Base-by-base conservation (phyloP, 306 rosid species). In the Hylodesmum podocarpum region DNA sequence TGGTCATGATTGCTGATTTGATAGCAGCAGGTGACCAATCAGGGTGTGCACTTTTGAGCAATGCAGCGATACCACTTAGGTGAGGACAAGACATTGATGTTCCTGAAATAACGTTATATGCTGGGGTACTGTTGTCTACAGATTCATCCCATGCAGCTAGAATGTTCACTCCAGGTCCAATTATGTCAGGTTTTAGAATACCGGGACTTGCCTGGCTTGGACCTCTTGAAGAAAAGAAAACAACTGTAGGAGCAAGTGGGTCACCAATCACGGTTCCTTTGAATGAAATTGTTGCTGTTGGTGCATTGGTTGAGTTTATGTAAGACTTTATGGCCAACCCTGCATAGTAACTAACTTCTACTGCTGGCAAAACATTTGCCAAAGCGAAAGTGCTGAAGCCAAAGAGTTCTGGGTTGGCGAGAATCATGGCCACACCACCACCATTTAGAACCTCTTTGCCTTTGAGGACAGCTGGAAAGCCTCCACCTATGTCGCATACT, bases 31-130 rank as follows among this genome's bases (percentile, higher is more conserved):
- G 93, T 2, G 91, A 87, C 96, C 90, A 91, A 21, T 87, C 84
- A 16, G 89, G 90, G 79, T 87, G 91, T 8, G 91, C 76, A 71
- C 78, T 85, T 71, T 72, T 84, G 57, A 91, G 81, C 82, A 88
- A 11, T 43, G 91, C 87, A 0, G 90, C 93, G 8, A 85, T 69
- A 43, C 96, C 89, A 37, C 86, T 74, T 4, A 88, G 82, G 51
- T 87, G 93, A 54, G 89, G 90, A 16, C 89, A 84, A 8, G 93
- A 81, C 89, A 85, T 85, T 19, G 93, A 89, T 25, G 89, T 89
- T 9, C 89, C 87, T 1, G 86, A 81, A 66, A 85, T 64, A 0
- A 85, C 78, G 66, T 49, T 73, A 28, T 81, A 81, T 25, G 81
- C 19, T 2, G 80, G 72, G 0, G 10, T 6, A 2, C 15, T 40